phyloP scores from a whole-genome alignment of 2,329 filamentous ascomycete species.

The Trichophyton benhamiae region DNA sequence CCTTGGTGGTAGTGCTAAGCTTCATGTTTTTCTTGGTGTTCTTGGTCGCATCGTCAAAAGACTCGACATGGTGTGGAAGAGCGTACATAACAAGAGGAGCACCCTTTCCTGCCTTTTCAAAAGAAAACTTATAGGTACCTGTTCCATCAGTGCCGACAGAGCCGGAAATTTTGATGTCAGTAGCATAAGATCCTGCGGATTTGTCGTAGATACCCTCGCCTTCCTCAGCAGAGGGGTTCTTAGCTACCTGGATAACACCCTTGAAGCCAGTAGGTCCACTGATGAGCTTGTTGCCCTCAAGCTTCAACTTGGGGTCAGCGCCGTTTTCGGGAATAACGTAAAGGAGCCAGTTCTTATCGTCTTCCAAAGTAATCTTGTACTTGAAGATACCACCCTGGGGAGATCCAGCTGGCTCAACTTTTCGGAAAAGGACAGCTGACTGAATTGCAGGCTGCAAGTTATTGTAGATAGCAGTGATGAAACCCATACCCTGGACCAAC shows the following conservation, averaged over 20 bases:
- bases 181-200: conserved; percentile 63
- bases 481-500: conserved; percentile 79
- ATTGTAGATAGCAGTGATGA: conserved; percentile 65
- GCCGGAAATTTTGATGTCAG: conserved; percentile 52
- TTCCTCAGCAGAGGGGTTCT: conserved; percentile 48
- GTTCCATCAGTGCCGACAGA: conserved; percentile 41
- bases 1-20: conserved; percentile 76
- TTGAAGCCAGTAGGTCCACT: conserved; percentile 56
- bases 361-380: conserved; percentile 60
- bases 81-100: conserved; percentile 66
- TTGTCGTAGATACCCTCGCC: conserved; percentile 61
- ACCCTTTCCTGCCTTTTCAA: conserved; percentile 56
- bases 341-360: conserved; percentile 64
- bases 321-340: conserved; percentile 56
- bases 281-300: conserved; percentile 54
- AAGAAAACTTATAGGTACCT: conserved; percentile 63
- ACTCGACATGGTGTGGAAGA: conserved; percentile 70
- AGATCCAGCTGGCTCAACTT: conserved; percentile 42
- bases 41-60: conserved; percentile 51
- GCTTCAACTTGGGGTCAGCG: conserved; percentile 51
- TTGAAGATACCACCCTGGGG: conserved; percentile 58
- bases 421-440: conserved; percentile 60
- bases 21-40: conserved; percentile 42
- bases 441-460: conserved; percentile 60
- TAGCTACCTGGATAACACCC: conserved; percentile 72